Evolutionary conservation across 148 eudicot species (phyloP).

Genomic region (Rhododendron molle): DNA sequence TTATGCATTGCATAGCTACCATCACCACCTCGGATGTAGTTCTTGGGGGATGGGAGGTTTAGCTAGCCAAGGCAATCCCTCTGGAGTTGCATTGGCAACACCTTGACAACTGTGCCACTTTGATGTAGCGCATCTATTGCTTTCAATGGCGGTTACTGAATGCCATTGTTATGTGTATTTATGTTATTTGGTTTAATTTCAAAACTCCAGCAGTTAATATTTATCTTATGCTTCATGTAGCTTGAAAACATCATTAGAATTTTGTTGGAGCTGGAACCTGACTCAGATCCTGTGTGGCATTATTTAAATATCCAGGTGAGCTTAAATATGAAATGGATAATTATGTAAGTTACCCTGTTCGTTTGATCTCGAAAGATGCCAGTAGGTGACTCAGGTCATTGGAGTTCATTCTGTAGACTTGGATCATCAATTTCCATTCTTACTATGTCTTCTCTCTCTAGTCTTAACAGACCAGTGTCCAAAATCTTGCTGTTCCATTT

Average conservation of each 20-base stretch:
- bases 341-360: neutral
- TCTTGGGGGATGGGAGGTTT: slow-evolving; percentile 1
- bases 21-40: neutral
- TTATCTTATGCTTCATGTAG: slow-evolving; percentile 40
- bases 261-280: slow-evolving; percentile 95
- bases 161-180: neutral
- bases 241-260: slow-evolving; percentile 93
- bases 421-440: neutral
- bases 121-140: neutral
- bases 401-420: neutral
- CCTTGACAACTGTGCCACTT: neutral
- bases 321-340: neutral
- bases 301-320: slow-evolving; percentile 90
- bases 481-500: too few relatives aligned
- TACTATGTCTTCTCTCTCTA: neutral
- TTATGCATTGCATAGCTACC: neutral
- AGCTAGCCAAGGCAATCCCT: slow-evolving; percentile 7
- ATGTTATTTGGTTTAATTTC: neutral
- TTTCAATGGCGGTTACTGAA: slow-evolving; percentile 1
- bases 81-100: slow-evolving; percentile 6
- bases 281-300: slow-evolving; percentile 95
- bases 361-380: neutral
- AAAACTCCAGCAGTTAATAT: slow-evolving; percentile 2
- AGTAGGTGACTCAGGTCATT: neutral
- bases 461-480: neutral